Evolutionary conservation across 768 basidiomycete species (phyloP).

Genomic region (Calocera viscosa): DNA sequence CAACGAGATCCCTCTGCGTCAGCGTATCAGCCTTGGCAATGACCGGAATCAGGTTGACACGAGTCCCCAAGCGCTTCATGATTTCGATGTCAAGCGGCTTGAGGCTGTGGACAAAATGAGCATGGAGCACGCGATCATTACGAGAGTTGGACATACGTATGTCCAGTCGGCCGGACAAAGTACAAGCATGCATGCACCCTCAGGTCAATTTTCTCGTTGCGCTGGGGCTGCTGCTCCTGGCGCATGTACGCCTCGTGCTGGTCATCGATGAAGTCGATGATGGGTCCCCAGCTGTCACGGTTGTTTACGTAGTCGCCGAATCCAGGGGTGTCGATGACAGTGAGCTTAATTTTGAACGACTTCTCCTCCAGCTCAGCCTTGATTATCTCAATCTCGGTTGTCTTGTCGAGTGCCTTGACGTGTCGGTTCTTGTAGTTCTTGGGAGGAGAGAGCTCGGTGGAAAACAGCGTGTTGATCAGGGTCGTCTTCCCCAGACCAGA

Average conservation of each 20-base stretch:
- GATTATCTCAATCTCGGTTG: conserved; percentile 97
- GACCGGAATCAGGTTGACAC: conserved; percentile 96
- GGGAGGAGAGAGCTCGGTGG: conserved; percentile 81
- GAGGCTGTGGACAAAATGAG: conserved; percentile 37
- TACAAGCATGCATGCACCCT: conserved; percentile 94
- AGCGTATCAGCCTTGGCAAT: conserved; percentile 96
- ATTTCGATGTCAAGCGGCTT: conserved; percentile 98
- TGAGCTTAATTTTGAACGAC: conserved; percentile 98
- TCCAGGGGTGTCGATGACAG: conserved; percentile 96
- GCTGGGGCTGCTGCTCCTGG: conserved; percentile 98
- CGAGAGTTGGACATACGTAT: conserved; percentile 56
- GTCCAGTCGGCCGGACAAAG: conserved; percentile 91
- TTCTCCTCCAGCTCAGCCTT: conserved; percentile 99
- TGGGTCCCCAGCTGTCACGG: conserved; percentile 95
- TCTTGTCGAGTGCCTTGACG: conserved; percentile 94
- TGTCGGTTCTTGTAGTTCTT: conserved; percentile 86
- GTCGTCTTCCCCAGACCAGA: conserved; percentile 96
- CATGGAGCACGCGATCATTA: conserved; percentile 13
- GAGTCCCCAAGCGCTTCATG: conserved; percentile 97
- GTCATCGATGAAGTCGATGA: conserved; percentile 96
- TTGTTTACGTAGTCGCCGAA: conserved; percentile 99
- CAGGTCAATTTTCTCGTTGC: conserved; percentile 86
- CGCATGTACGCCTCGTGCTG: conserved; percentile 93
- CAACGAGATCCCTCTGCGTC: conserved; percentile 78
- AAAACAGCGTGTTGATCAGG: conserved; percentile 97